phyloP scores from a whole-genome alignment of 2,329 filamentous ascomycete genomes.

The Nannizzia gypsea region DNA sequence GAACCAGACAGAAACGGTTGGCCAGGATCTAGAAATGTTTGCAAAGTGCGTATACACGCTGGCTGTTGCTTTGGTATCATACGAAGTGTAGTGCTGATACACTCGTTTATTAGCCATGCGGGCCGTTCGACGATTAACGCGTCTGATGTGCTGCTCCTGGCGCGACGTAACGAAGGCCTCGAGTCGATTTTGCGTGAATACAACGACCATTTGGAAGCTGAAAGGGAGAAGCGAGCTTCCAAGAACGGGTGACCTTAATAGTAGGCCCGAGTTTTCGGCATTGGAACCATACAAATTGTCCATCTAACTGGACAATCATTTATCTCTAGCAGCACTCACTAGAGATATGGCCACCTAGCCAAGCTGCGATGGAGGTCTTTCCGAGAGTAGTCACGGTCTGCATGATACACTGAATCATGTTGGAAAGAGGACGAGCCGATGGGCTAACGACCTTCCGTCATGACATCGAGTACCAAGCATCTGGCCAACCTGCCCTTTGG shows the following conservation, averaged over 20 bases:
- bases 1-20: constrained; percentile 36
- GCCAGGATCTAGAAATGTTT: constrained; percentile 53
- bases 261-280: background rate
- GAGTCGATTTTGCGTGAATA: constrained; percentile 53
- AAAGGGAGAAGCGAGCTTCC: background rate
- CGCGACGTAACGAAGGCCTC: constrained; percentile 75
- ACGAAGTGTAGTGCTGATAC: background rate
- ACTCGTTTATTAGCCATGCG: constrained; percentile 52
- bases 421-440: too few relatives aligned
- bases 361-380: too few relatives aligned
- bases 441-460: too few relatives aligned
- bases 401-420: too few relatives aligned
- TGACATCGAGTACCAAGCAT: too few relatives aligned
- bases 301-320: too few relatives aligned
- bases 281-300: too few relatives aligned
- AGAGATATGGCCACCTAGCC: too few relatives aligned
- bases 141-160: constrained; percentile 78
- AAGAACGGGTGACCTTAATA: background rate
- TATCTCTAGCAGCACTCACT: too few relatives aligned
- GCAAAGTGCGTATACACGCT: constrained; percentile 35
- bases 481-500: too few relatives aligned
- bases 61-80: background rate
- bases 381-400: too few relatives aligned
- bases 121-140: constrained; percentile 67
- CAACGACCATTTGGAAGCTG: constrained; percentile 19